phyloP scores from a whole-genome alignment of 306 rosid genomes.

The Pachyrhizus erosus region DNA sequence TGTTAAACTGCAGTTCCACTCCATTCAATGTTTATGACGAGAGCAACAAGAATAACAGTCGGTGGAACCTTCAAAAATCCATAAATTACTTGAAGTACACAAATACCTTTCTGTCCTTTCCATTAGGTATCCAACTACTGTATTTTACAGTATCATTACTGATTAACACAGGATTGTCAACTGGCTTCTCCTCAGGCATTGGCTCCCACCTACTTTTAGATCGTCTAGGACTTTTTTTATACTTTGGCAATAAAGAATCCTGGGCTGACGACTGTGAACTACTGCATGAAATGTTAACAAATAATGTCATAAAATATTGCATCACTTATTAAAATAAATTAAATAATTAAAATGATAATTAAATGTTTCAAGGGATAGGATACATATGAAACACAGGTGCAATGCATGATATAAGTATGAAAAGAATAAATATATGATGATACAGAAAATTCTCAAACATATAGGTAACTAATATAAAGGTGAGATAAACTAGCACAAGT shows the following conservation, averaged over 20 bases:
- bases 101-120: constrained; percentile 81
- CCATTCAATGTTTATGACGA: constrained; percentile 2
- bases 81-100: constrained; percentile 4
- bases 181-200: constrained; percentile 79
- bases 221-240: constrained; percentile 83
- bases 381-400: neutral
- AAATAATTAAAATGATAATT: constrained; percentile 13
- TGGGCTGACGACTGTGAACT: constrained; percentile 53
- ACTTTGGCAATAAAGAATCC: constrained; percentile 61
- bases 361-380: neutral
- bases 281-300: constrained; percentile 48
- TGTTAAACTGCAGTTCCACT: neutral
- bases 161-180: constrained; percentile 52
- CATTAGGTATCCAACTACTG: constrained; percentile 68
- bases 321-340: constrained; percentile 4
- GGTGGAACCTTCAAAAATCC: constrained; percentile 28
- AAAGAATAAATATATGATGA: neutral
- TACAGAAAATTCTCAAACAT: constrained; percentile 2
- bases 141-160: constrained; percentile 55
- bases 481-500: constrained; percentile 2
- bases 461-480: neutral
- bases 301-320: constrained; percentile 11
- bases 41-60: neutral
- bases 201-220: constrained; percentile 99
- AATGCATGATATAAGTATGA: neutral